Base-by-base conservation (phyloP, 192 early-diverging fungal genomes). In the Backusella parvicylindrica region DNA sequence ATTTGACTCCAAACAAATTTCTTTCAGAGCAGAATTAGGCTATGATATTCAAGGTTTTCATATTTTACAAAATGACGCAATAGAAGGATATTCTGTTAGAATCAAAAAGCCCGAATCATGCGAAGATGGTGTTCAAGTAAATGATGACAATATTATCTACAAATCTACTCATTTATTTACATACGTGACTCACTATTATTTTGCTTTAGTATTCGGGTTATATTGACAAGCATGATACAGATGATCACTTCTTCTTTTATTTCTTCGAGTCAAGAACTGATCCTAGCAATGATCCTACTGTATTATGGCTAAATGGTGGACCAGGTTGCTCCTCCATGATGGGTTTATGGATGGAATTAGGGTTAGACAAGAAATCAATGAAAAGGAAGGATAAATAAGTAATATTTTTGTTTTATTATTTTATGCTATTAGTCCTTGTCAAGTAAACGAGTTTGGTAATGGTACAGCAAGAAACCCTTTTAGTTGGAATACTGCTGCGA, bases 401-500 rank as follows among this genome's bases (percentile, higher is more conserved):
- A 37, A 64, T 7, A 6, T 47, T 31, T 2, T 35, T 41, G 3
- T 71, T 21, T 33, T 60, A 1, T 72, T 50, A 2, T 38, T 47
- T 60, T 26, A 36, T 33, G 8, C 7, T 63, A 28, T 35, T 64
- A 77, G 80, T 4, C 96, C 97, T 23, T 99, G 97, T 83, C 86
- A 89, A 26, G 92, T 97, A 30, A 90, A 92, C 73, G 84, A 87
- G 63, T 90, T 91, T 49, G 96, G 95, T 33, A 85, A 88, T 53
- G 82, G 77, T 8, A 90, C 94, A 0, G 79, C 80, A 56, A 76
- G 74, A 73, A 95, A 99, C 84, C 81, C 85, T 64, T 81, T 92
- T 73, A 92, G 91, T 8, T 99, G 98, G 98, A 96, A 97, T 83
- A 91, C 90, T 64, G 86, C 95, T 80, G 95, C 98, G 2, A 96